Evolutionary conservation across 805 yeast species (phyloP), one percentile per base, ranked within the genome.

Genomic region (Candida vartiovaarae): DNA sequence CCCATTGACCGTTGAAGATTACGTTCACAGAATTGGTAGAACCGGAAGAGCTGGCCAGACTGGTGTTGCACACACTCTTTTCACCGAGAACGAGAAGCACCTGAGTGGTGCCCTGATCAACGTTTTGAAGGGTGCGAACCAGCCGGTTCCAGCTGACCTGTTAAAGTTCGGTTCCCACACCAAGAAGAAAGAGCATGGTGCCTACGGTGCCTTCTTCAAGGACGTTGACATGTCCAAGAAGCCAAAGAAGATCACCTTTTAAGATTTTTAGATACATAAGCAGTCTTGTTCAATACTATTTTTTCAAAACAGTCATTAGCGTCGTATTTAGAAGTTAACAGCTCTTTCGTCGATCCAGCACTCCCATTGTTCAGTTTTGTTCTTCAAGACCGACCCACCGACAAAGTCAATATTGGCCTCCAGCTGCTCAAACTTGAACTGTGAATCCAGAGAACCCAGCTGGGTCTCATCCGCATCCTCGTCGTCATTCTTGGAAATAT

Each of bases 21-120:
- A 91, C 60, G 97, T 91, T 32, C 98, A 91, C 64, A 79, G 98
- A 68, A 91, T 91, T 54, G 98, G 98, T 49, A 84, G 98, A 74
- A 91, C 98, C 7, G 98, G 97, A 49, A 82, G 98, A 69, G 99
- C 98, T 11, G 98, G 98, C 34, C 86, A 84, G 65, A 74, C 89
- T 1, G 99, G 99, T 60, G 78, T 80, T 50, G 95, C 99, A 11
- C 95, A 90, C 62, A 91, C 99, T 2, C 72, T 93, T 38, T 93
- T 93, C 71, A 93, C 99, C 6, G 97, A 90, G 52, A 93, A 89
- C 59, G 98, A 93, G 64, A 93, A 93, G 64, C 98, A 91, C 64
- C 74, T 93, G 41, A 84, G 95, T 47, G 98, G 99, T 51, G 97
- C 95, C 3, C 71, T 93, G 54, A 82, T 86, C 68, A 93, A 93